Percentiles rank a stretch among this genome's conserved stretches.
Evolutionary conservation across 2,329 filamentous ascomycete genomes (phyloP).

Genomic region (Penicillium sclerotigenum): DNA sequence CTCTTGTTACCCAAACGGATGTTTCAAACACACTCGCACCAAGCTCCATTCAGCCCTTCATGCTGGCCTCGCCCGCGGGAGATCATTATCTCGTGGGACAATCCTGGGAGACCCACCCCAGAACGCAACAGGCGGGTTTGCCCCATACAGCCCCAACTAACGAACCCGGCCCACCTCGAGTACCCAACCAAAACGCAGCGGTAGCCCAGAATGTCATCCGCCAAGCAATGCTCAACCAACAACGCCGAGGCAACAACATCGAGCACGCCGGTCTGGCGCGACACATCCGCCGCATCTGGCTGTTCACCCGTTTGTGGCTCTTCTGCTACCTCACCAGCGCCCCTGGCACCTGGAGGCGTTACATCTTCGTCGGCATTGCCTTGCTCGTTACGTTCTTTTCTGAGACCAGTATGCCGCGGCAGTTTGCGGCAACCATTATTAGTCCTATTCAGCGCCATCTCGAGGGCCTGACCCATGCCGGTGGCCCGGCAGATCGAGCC

Average conservation of each 20-base stretch:
- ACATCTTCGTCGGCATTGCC: slow-evolving; percentile 39
- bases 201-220: slow-evolving; percentile 33
- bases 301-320: slow-evolving; percentile 56
- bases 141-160: slow-evolving; percentile 2
- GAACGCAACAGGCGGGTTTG: background rate
- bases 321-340: slow-evolving; percentile 59
- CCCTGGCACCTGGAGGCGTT: slow-evolving; percentile 46
- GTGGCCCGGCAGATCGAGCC: slow-evolving; percentile 23
- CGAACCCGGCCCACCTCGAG: slow-evolving; percentile 3
- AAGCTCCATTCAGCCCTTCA: background rate
- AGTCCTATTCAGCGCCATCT: slow-evolving; percentile 44
- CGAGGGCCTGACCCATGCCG: slow-evolving; percentile 41
- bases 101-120: background rate
- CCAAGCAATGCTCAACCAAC: slow-evolving; percentile 33
- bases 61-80: background rate
- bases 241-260: slow-evolving; percentile 16
- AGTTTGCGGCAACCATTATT: slow-evolving; percentile 32
- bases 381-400: slow-evolving; percentile 42
- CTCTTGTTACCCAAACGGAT: background rate
- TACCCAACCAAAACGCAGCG: slow-evolving; percentile 17
- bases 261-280: slow-evolving; percentile 40
- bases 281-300: slow-evolving; percentile 51
- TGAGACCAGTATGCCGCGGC: slow-evolving; percentile 40
- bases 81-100: background rate
- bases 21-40: background rate